Evolutionary conservation across 768 basidiomycete species (phyloP).

Genomic region (Termitomyces sp.): DNA sequence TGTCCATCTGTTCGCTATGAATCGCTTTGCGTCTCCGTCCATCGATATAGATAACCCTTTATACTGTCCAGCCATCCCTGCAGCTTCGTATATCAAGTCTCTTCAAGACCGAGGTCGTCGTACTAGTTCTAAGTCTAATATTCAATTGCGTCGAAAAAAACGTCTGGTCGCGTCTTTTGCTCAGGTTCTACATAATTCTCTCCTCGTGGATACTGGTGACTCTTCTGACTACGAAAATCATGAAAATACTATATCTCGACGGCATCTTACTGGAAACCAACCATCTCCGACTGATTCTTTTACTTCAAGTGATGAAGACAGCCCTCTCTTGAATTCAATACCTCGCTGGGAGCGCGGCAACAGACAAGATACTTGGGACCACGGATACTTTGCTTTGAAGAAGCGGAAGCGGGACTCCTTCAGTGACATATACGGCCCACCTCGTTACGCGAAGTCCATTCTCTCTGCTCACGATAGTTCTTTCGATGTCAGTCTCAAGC

Average conservation of each 20-base stretch:
- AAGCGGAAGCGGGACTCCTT: background rate
- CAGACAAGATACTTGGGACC: slow-evolving; percentile 12
- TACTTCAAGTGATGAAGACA: slow-evolving; percentile 13
- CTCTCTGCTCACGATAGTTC: background rate
- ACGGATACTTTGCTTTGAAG: slow-evolving; percentile 21
- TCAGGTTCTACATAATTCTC: slow-evolving; percentile 23
- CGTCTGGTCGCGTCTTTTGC: slow-evolving; percentile 26
- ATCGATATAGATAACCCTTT: slow-evolving; percentile 52
- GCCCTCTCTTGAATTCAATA: slow-evolving; percentile 5
- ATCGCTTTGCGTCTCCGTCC: slow-evolving; percentile 21
- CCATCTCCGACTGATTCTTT: background rate
- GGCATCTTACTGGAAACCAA: background rate
- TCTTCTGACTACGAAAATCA: slow-evolving; percentile 14
- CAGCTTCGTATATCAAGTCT: slow-evolving; percentile 38
- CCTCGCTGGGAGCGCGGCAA: slow-evolving; percentile 16
- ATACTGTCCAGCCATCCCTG: slow-evolving; percentile 49
- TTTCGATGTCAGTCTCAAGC: slow-evolving; percentile 28
- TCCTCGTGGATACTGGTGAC: slow-evolving; percentile 14
- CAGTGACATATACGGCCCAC: background rate
- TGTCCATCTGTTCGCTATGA: slow-evolving; percentile 1
- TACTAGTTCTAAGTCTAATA: slow-evolving; percentile 13
- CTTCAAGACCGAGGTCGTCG: slow-evolving; percentile 29
- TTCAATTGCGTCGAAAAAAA: slow-evolving; percentile 7
- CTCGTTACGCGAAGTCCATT: background rate
- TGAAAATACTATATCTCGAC: background rate